Evolutionary conservation across 1,139 yeast species (phyloP).

Genomic region (Blastobotrys arbuscula): DNA sequence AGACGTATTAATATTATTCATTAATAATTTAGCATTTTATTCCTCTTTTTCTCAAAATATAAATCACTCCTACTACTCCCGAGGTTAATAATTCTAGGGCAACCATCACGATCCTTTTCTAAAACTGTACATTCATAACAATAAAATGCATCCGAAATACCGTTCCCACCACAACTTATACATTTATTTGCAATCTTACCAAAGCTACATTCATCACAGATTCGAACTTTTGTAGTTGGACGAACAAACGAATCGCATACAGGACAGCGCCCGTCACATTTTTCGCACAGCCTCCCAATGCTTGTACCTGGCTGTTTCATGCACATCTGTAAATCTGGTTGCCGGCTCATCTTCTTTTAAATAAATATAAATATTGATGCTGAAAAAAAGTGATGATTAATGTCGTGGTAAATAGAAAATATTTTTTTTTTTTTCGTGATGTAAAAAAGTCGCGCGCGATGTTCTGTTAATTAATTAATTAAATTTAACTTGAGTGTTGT

Average conservation of each 20-base stretch:
- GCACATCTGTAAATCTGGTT: constrained; percentile 80
- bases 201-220: constrained; percentile 82
- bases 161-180: constrained; percentile 63
- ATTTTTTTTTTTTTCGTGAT: too few species aligned
- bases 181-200: constrained; percentile 62
- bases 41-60: constrained; percentile 50
- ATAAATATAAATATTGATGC: too few species aligned
- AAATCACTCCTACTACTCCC: constrained; percentile 71
- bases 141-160: constrained; percentile 67
- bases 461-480: too few species aligned
- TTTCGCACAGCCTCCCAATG: constrained; percentile 67
- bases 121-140: constrained; percentile 79
- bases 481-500: too few species aligned
- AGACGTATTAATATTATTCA: neutral
- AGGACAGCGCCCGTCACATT: constrained; percentile 92
- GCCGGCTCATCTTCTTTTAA: constrained; percentile 64
- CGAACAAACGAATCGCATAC: constrained; percentile 83
- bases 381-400: too few species aligned
- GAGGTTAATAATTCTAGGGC: constrained; percentile 77
- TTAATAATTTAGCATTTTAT: neutral
- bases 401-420: too few species aligned
- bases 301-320: constrained; percentile 77
- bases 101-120: constrained; percentile 87
- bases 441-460: too few species aligned
- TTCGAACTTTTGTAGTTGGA: constrained; percentile 62